Evolutionary conservation across 345 rosid species (phyloP).

Genomic region (Alliaria petiolata): DNA sequence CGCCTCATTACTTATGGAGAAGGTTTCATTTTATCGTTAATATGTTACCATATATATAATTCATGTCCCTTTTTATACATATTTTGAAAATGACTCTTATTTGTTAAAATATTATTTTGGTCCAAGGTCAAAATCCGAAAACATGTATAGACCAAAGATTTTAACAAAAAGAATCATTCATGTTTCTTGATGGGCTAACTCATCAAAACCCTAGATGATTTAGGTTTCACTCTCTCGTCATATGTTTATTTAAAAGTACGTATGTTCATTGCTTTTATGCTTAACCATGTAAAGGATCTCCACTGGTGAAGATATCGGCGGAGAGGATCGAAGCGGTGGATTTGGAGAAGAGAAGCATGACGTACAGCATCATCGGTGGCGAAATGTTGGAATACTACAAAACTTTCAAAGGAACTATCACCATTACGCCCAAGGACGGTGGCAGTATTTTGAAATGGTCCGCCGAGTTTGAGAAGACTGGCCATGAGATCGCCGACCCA

Average conservation of each 20-base stretch:
- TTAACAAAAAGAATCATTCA: no score
- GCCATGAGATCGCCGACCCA: conserved; percentile 66
- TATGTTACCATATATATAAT: background rate
- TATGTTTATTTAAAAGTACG: background rate
- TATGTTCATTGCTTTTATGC: background rate
- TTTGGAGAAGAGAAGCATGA: conserved; percentile 43
- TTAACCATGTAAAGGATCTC: conserved; percentile 47
- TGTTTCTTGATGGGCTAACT: no score
- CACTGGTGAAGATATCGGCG: conserved; percentile 59
- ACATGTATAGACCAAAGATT: no score
- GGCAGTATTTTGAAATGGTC: conserved; percentile 82
- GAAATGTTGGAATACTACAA: conserved; percentile 79
- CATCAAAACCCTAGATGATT: no score
- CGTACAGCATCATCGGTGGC: conserved; percentile 66
- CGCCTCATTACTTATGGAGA: conserved; percentile 69
- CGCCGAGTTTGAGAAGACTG: conserved; percentile 68
- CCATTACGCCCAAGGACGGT: conserved; percentile 56
- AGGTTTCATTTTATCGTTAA: conserved; percentile 15
- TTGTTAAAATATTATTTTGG: no score
- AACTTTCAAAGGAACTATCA: conserved; percentile 54
- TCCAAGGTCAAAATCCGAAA: no score
- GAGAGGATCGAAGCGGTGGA: conserved; percentile 75
- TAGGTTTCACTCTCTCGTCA: background rate
- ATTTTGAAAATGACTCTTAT: no score
- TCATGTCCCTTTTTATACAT: no score